Percentiles rank a stretch among this genome's conserved stretches.
Conservation (phyloP, 2,329 filamentous ascomycete genomes). For the Neobulgaria alba region DNA sequence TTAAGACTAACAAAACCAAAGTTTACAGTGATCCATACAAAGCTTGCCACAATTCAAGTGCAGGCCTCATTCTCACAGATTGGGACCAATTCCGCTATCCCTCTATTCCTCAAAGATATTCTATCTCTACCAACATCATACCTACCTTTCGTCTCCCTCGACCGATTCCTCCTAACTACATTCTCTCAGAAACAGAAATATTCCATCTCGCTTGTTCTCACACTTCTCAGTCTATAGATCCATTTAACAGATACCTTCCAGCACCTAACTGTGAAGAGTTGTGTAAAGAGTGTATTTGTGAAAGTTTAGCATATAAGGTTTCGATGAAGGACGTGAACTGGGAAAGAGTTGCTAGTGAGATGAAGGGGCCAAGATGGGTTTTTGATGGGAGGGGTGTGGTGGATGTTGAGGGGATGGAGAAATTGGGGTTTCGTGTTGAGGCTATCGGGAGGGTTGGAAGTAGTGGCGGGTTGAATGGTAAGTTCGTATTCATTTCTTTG, state of each 20-base stretch:
- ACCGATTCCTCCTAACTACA: constrained; percentile 18
- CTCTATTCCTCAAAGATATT: not conserved
- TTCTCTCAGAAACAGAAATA: constrained; percentile 18
- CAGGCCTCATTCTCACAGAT: constrained; percentile 42
- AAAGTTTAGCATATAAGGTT: constrained; percentile 6
- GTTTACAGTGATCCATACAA: constrained; percentile 35
- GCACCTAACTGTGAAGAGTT: constrained; percentile 23
- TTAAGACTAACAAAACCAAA: no score
- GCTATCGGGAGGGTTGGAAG: constrained; percentile 16
- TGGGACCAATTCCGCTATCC: constrained; percentile 42
- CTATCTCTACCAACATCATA: not conserved
- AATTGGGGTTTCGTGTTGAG: constrained; percentile 24
- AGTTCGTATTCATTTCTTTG: no score
- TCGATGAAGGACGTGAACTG: constrained; percentile 36
- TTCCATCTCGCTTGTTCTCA: constrained; percentile 13
- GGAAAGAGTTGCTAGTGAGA: constrained; percentile 34
- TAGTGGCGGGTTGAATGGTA: no score
- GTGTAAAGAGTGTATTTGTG: constrained; percentile 28
- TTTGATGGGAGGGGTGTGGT: constrained; percentile 38
- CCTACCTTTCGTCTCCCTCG: constrained; percentile 2
- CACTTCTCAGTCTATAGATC: constrained; percentile 8
- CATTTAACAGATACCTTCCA: constrained; percentile 18
- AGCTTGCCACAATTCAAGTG: constrained; percentile 37
- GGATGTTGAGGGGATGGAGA: constrained; percentile 21
- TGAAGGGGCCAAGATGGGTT: constrained; percentile 39